A percentile compares a stretch with the other conserved stretches of the same genome.
Evolutionary conservation across 371 early-diverging fungal genomes (phyloP).

Genomic region (Circinella minor): DNA sequence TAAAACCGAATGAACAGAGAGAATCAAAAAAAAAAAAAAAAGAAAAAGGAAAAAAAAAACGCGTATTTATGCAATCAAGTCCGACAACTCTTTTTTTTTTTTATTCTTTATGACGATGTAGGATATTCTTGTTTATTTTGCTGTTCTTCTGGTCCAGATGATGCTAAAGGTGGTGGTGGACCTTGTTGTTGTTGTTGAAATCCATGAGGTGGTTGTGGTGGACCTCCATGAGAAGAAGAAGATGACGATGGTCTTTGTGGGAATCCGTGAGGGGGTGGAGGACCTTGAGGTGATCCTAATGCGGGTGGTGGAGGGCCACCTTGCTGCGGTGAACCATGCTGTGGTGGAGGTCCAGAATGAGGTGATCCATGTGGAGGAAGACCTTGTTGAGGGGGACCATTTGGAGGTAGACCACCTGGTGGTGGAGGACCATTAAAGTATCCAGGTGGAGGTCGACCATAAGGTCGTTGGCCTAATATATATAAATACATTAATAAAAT

Average conservation of each 20-base stretch:
- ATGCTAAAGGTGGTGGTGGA: background rate
- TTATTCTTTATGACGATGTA: background rate
- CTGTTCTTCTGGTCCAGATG: background rate
- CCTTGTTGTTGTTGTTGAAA: background rate
- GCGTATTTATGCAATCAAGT: background rate
- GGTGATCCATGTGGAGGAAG: background rate
- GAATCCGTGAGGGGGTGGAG: background rate
- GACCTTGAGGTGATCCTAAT: background rate
- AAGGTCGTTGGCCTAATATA: conserved; percentile 19
- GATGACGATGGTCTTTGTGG: background rate
- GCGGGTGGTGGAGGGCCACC: background rate
- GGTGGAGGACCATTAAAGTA: conserved; percentile 17
- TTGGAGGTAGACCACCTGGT: background rate
- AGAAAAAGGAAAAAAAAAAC: background rate
- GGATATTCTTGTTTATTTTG: background rate
- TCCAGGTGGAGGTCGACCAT: conserved; percentile 17
- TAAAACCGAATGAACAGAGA: too few species aligned
- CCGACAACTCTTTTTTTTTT: background rate
- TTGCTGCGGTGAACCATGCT: background rate
- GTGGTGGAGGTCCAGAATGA: background rate
- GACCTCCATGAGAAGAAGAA: background rate
- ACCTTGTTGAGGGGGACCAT: background rate
- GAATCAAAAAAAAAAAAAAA: background rate
- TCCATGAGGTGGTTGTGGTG: background rate
- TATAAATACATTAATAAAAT: background rate